Evolutionary conservation across 139 green algal species (phyloP), one percentile per base, ranked within the genome.

Genomic region (Tetraselmis striata): DNA sequence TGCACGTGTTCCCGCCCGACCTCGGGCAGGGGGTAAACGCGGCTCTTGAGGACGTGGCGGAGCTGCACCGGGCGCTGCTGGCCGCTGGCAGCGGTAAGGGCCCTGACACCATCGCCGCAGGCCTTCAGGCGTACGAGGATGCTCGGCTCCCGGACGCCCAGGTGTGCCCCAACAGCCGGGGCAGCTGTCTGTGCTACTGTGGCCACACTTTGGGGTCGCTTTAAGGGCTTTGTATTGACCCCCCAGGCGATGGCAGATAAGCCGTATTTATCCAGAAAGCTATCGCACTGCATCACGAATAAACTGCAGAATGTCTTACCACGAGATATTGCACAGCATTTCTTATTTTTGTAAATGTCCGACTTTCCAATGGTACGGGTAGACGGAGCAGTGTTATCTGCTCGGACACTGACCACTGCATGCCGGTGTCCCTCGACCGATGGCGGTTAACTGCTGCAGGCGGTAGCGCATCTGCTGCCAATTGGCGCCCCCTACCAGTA

Each of bases 1-100:
- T 85, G 29, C 85, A 89, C 83, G 85, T 59, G 74, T 87, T 89
- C 24, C 85, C 85, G n/a, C 85, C 85, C 11, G 85, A 82, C 28
- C 76, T 88, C 31, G 85, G 82, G 1, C 83, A 89, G 80, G 85
- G 85, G 0, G 85, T 89, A 28, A 89, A 89, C 80, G 77, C 78
- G 58, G 77, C 83, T 22, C 76, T 89, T 27, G n/a, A 79, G 75
- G 85, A 89, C 29, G 83, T 85, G 28, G 24, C 79, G 59, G 83
- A 1, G 25, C 80, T 89, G 30, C 28, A 28, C 29, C 24, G 79
- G 58, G 58, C 30, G n/a, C 29, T 85, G 32, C 24, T 75, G n/a
- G 28, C n/a, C n/a, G n/a, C n/a, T n/a, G n/a, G n/a, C n/a, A n/a
- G n/a, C n/a, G n/a, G n/a, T n/a, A n/a, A 59, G 77, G 32, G 25